Base-by-base conservation (phyloP, 2,329 filamentous ascomycete genomes). In the Pestalotiopsis sp. region DNA sequence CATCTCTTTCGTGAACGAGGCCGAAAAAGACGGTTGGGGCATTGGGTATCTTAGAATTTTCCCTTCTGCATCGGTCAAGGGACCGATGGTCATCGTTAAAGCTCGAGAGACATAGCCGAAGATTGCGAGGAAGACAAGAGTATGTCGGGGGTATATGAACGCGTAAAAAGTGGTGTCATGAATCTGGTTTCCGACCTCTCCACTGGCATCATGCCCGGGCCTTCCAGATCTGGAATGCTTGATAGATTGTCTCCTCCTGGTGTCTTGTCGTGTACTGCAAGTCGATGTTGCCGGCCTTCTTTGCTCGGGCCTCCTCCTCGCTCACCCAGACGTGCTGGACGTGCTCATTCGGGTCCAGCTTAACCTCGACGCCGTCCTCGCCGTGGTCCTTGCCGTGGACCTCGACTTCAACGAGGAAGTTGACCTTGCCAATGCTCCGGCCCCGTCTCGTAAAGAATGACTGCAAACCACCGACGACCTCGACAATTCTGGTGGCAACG, bases 341-440 rank as follows among this genome's bases (percentile, higher is more conserved):
- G 63, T 80, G 79, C 70, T 81, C 79, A 12, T 76, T 71, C 9
- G 77, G 75, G 63, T 81, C 75, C 20, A 80, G 70, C 67, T 69
- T 74, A n/a, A 79, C 78, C 31, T 64, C 56, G 39, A 45, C 41
- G 27, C 4, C 45, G 13, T 23, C 62, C 2, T 39, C 61, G 14
- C 45, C 45, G 45, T 36, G 27, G 27, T 38, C 66, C 1, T 74
- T 69, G 49, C 70, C 73, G 11, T 65, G 70, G 9, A 58, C 36
- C 45, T 74, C 73, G 9, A 77, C 74, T 4, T 75, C 72, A 31
- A 75, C 72, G 45, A 76, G 25, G 69, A 80, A 80, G 27, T 71
- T 72, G 68, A 71, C 74, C 70, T 77, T 79, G 69, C 73, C 74
- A 68, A 78, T 66, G 63, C 67, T 71, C 20, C 61, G 39, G n/a